Conservation (phyloP, 2,329 filamentous ascomycete genomes). For the Colletotrichum liaoningense region DNA sequence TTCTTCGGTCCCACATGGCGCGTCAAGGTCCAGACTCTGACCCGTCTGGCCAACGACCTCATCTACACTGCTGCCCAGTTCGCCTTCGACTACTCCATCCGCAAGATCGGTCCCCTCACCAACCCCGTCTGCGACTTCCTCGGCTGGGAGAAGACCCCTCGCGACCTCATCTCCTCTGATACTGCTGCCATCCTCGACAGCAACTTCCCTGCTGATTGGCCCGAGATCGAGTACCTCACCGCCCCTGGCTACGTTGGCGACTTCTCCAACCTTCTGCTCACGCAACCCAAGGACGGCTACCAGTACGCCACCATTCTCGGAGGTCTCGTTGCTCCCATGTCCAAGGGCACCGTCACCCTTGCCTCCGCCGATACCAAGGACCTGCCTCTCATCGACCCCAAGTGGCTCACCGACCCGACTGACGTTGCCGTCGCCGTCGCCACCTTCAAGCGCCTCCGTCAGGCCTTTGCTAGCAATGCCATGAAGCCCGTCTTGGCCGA, state of each 20-base stretch:
- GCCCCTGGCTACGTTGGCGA: slow-evolving; percentile 37
- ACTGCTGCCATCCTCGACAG: not conserved
- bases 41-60: slow-evolving; percentile 29
- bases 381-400: slow-evolving; percentile 57
- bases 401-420: slow-evolving; percentile 55
- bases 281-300: slow-evolving; percentile 31
- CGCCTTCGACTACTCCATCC: not conserved
- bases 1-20: slow-evolving; percentile 50
- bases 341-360: slow-evolving; percentile 57
- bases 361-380: slow-evolving; percentile 46
- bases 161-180: slow-evolving; percentile 24
- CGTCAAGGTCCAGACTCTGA: slow-evolving; percentile 38
- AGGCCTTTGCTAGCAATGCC: slow-evolving; percentile 44
- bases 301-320: slow-evolving; percentile 40
- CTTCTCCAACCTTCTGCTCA: slow-evolving; percentile 25
- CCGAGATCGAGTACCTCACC: slow-evolving; percentile 29
- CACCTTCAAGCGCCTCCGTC: slow-evolving; percentile 53
- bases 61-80: slow-evolving; percentile 11
- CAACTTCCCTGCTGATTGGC: slow-evolving; percentile 27
- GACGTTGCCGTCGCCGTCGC: slow-evolving; percentile 58
- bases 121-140: slow-evolving; percentile 39
- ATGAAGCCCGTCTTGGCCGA: slow-evolving; percentile 46
- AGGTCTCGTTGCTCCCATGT: slow-evolving; percentile 51
- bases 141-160: slow-evolving; percentile 38
- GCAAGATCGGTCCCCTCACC: slow-evolving; percentile 36